These are phyloP conservation scores for Albatrellus ellisii DNA, from an alignment of 768 basidiomycete genomes.

Conservation along the genomic window DNA sequence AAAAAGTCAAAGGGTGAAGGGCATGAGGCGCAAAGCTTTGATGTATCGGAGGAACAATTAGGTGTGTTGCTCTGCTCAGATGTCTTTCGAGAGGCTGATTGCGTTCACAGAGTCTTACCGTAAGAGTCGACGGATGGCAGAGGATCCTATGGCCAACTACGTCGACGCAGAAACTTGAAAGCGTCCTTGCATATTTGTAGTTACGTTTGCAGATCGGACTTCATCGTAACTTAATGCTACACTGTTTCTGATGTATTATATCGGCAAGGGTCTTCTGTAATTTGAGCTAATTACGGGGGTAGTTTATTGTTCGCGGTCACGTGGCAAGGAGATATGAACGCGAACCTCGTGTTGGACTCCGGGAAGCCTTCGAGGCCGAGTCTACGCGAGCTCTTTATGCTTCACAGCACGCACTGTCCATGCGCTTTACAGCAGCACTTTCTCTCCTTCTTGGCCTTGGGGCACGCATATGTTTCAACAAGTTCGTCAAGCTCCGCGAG, in stretches of 20 bases:
- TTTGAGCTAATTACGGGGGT: too few relatives aligned
- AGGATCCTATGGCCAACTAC: conserved; percentile 93
- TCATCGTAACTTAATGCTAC: too few relatives aligned
- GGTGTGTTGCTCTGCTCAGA: conserved; percentile 31
- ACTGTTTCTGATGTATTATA: not conserved
- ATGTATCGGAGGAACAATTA: conserved; percentile 83
- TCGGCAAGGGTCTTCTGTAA: too few relatives aligned
- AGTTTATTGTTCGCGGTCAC: conserved; percentile 12
- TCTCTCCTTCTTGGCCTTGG: conserved; percentile 66
- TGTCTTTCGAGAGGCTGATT: conserved; percentile 10
- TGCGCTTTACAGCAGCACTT: conserved; percentile 41
- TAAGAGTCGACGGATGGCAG: conserved; percentile 54
- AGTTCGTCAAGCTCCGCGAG: conserved; percentile 29
- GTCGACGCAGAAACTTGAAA: conserved; percentile 39
- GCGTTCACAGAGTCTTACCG: conserved; percentile 74
- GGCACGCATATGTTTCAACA: conserved; percentile 56
- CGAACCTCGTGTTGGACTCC: not conserved
- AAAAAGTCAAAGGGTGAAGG: conserved; percentile 78
- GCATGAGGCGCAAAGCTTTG: conserved; percentile 50
- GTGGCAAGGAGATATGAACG: conserved; percentile 7
- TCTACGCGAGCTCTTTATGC: not conserved
- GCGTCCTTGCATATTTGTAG: too few relatives aligned
- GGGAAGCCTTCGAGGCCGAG: not conserved
- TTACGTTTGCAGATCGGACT: too few relatives aligned
- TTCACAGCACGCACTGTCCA: conserved; percentile 12